Evolutionary conservation across 495 filamentous ascomycete genomes (phyloP).

Genomic region (Pyronema omphalodes): DNA sequence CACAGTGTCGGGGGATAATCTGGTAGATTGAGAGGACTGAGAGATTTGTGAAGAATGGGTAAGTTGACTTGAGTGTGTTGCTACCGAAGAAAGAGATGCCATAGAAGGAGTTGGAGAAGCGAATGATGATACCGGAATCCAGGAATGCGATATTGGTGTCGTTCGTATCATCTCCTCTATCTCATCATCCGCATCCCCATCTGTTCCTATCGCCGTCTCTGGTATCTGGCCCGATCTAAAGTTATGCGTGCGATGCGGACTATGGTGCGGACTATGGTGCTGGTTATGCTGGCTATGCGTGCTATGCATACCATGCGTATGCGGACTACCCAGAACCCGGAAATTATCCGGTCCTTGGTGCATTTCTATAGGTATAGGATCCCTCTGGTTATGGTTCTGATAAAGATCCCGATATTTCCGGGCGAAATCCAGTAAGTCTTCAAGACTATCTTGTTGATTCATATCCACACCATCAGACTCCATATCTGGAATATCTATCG

Average conservation of each 20-base stretch:
- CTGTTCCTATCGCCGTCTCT: not conserved
- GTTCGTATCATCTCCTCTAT: slow-evolving; percentile 42
- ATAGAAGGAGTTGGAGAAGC: slow-evolving; percentile 1
- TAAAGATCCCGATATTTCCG: not conserved
- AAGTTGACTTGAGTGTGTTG: slow-evolving; percentile 7
- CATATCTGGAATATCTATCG: too few species aligned
- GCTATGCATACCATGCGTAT: too few species aligned
- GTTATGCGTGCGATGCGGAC: too few species aligned
- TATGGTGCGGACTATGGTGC: too few species aligned
- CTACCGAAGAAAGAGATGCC: not conserved
- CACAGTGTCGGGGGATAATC: slow-evolving; percentile 13
- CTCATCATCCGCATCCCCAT: slow-evolving; percentile 28
- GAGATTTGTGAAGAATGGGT: slow-evolving; percentile 15
- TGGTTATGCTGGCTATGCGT: too few species aligned
- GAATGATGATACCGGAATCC: not conserved
- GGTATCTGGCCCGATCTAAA: too few species aligned
- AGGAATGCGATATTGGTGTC: not conserved
- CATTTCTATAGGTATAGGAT: too few species aligned
- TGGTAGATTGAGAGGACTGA: slow-evolving; percentile 11
- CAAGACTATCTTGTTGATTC: not conserved
- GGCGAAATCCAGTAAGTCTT: not conserved
- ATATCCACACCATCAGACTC: too few species aligned
- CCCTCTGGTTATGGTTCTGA: too few species aligned
- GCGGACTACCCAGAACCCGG: too few species aligned
- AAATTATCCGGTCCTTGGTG: too few species aligned